Evolutionary conservation across 345 rosid genomes (phyloP).

Genomic region (Dovyalis caffra): DNA sequence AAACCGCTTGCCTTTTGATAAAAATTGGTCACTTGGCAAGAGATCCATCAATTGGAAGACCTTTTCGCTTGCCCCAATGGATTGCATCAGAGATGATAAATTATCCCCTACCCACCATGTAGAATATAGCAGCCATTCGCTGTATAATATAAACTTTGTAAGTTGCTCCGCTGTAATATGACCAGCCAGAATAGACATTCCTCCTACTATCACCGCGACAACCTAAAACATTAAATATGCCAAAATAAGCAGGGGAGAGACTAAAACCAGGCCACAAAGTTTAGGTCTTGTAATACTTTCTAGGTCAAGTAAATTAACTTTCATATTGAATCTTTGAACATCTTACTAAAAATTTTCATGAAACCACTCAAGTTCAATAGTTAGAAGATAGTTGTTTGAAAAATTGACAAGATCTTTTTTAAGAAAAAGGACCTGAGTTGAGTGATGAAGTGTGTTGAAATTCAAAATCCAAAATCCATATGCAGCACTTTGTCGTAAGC

Average conservation of each 20-base stretch:
- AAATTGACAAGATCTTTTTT: background rate
- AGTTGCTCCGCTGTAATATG: constrained; percentile 89
- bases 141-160: constrained; percentile 86
- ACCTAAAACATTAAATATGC: constrained; percentile 42
- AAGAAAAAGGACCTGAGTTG: constrained; percentile 65
- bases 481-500: constrained; percentile 95
- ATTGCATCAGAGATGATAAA: constrained; percentile 86
- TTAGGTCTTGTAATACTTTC: background rate
- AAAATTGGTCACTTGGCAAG: constrained; percentile 71
- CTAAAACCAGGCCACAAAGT: background rate
- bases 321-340: background rate
- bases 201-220: constrained; percentile 87
- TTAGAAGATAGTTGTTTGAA: background rate
- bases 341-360: background rate
- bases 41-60: constrained; percentile 99
- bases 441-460: constrained; percentile 88
- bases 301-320: background rate
- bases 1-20: constrained; percentile 64
- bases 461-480: constrained; percentile 90
- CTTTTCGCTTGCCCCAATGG: constrained; percentile 97
- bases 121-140: constrained; percentile 96
- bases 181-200: constrained; percentile 81
- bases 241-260: constrained; percentile 12
- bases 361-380: background rate
- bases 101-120: constrained; percentile 99